Evolutionary conservation across 345 rosid species (phyloP).

Genomic region (Eutrema heterophyllum): DNA sequence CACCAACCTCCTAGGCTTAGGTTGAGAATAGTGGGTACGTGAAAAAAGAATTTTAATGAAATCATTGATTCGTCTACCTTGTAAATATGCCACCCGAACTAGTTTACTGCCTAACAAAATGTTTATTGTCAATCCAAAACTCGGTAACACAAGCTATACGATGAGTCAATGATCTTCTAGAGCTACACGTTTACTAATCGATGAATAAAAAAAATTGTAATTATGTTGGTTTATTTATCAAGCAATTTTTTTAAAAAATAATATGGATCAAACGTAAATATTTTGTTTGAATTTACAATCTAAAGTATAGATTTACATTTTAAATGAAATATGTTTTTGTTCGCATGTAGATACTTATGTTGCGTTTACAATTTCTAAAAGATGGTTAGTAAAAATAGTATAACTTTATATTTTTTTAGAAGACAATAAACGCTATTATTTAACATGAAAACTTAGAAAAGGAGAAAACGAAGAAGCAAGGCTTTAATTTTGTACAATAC

Average conservation of each 20-base stretch:
- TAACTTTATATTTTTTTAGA: too few species aligned
- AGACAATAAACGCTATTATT: too few species aligned
- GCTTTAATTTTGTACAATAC: not conserved
- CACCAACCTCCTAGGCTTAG: constrained; percentile 17
- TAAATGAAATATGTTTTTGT: not conserved
- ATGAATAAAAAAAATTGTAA: not conserved
- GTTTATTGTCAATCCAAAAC: not conserved
- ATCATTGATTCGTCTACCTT: not conserved
- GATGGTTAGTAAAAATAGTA: too few species aligned
- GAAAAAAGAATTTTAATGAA: not conserved
- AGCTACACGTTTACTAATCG: not conserved
- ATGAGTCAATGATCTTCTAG: not conserved
- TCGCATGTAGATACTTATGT: not conserved
- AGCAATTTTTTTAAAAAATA: not conserved
- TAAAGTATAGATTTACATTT: not conserved
- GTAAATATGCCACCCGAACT: not conserved
- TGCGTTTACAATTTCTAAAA: not conserved
- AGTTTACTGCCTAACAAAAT: not conserved
- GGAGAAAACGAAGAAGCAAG: not conserved
- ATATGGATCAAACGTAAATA: not conserved
- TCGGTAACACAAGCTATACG: not conserved
- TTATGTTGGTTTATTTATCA: not conserved
- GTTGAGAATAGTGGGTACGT: constrained; percentile 10
- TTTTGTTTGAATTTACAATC: not conserved
- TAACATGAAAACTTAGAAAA: not conserved